Percentiles rank a stretch among this genome's conserved stretches.
Evolutionary conservation across 148 eudicot genomes (phyloP).

Genomic region (Nepenthes mirabilis): DNA sequence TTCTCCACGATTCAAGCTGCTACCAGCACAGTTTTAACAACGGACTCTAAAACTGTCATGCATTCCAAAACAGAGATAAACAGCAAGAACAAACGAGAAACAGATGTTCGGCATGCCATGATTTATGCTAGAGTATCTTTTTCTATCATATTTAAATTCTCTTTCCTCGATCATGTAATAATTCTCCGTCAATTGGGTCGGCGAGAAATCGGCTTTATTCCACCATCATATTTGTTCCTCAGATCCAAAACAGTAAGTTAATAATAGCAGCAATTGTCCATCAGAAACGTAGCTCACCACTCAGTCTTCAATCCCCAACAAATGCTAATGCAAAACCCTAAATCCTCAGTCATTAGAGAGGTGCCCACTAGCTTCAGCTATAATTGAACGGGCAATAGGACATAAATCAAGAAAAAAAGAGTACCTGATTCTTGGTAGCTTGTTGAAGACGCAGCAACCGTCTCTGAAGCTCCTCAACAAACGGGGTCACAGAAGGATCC

Average conservation of each 20-base stretch:
- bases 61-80: background rate
- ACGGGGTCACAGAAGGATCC: conserved; percentile 80
- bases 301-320: background rate
- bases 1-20: no score
- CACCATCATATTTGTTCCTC: no score
- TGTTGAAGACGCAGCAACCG: conserved; percentile 53
- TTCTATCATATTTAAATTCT: no score
- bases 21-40: no score
- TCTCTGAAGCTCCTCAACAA: conserved; percentile 70
- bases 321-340: background rate
- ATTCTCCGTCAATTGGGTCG: no score
- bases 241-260: no score
- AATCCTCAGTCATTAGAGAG: no score
- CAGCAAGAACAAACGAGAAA: conserved; percentile 4
- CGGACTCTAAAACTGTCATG: background rate
- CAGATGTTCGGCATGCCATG: no score
- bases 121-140: no score
- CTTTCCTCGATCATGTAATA: no score
- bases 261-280: background rate
- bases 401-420: background rate
- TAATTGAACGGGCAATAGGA: background rate
- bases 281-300: no score
- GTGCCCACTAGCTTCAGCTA: background rate
- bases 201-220: no score
- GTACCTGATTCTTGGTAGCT: conserved; percentile 55